A percentile compares a stretch with the other conserved stretches of the same genome.
Conservation (phyloP, 83 land plant genomes). For the Thuja plicata region DNA sequence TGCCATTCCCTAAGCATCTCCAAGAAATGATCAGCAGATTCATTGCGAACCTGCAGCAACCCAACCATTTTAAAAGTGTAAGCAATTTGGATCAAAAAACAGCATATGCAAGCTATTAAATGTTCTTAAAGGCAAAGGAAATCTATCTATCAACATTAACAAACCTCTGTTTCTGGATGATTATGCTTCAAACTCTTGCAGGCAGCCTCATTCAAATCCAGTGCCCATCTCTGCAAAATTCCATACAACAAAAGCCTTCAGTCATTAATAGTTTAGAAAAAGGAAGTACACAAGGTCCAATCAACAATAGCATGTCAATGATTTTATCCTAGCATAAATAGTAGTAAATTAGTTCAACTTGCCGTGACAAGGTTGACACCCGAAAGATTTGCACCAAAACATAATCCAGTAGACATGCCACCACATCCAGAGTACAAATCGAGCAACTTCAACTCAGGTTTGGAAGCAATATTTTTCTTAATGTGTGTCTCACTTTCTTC, state of each 20-base stretch:
- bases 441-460: conserved; percentile 38
- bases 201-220: conserved; percentile 74
- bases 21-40: conserved; percentile 85
- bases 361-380: conserved; percentile 76
- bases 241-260: neutral
- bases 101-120: neutral
- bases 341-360: conserved; percentile 4
- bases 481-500: conserved; percentile 19
- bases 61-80: neutral
- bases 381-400: conserved; percentile 62
- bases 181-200: conserved; percentile 79
- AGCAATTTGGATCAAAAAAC: neutral
- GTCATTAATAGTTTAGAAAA: neutral
- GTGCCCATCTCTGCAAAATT: conserved; percentile 81
- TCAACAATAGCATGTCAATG: neutral
- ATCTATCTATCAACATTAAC: neutral
- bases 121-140: neutral
- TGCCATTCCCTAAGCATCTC: conserved; percentile 79
- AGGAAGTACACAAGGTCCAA: neutral
- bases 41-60: conserved; percentile 79
- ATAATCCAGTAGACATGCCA: conserved; percentile 95
- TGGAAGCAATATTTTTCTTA: neutral
- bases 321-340: neutral
- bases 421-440: conserved; percentile 97
- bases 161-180: conserved; percentile 90